phyloP scores from a whole-genome alignment of 2,329 filamentous ascomycete species.

The Dactylella cylindrospora region DNA sequence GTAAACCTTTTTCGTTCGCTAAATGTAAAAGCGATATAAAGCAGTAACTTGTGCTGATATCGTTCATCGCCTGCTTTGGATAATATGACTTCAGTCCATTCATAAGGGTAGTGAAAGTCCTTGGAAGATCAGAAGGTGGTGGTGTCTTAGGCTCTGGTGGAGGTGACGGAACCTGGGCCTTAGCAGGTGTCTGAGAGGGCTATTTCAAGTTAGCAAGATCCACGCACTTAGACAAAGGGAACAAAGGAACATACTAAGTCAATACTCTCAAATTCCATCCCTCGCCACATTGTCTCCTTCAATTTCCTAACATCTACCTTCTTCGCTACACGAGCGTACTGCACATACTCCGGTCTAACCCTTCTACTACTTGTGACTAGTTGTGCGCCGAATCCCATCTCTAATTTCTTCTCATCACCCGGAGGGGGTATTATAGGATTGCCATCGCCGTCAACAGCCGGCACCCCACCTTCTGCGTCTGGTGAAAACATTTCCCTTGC shows the following conservation, averaged over 20 bases:
- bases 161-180: conserved; percentile 51
- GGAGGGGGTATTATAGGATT: conserved; percentile 25
- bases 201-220: conserved; percentile 23
- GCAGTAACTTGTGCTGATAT: conserved; percentile 90
- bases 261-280: conserved; percentile 60
- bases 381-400: conserved; percentile 62
- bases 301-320: conserved; percentile 69
- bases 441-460: conserved; percentile 48
- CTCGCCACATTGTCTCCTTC: conserved; percentile 71
- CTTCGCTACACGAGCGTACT: conserved; percentile 70
- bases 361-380: conserved; percentile 64
- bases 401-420: conserved; percentile 27
- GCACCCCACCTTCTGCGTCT: conserved; percentile 58
- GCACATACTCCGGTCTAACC: conserved; percentile 67
- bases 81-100: conserved; percentile 85
- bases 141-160: conserved; percentile 51
- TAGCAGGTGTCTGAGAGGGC: conserved; percentile 46
- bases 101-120: conserved; percentile 86
- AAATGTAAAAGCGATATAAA: conserved; percentile 92
- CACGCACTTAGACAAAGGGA: neutral
- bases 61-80: conserved; percentile 78
- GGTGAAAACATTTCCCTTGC: conserved; percentile 77
- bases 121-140: conserved; percentile 44
- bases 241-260: conserved; percentile 25
- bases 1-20: conserved; percentile 87